Conservation (phyloP, 805 yeast species). For the Tetrapisispora nanseiensis region DNA sequence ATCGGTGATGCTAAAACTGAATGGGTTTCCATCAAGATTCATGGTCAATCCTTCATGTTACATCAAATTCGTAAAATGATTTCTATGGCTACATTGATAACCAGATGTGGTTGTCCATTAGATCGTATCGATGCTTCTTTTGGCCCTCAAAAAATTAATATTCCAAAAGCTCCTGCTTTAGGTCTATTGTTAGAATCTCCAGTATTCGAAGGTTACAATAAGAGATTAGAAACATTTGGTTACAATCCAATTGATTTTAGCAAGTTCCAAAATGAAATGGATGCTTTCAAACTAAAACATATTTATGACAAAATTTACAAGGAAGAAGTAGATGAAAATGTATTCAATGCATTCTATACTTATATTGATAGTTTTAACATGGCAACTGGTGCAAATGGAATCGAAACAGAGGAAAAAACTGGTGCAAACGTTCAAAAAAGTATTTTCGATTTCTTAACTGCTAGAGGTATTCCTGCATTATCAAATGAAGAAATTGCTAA, state of each 20-base stretch:
- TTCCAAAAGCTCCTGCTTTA: constrained; percentile 96
- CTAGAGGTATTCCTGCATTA: constrained; percentile 31
- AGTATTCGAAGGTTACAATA: constrained; percentile 78
- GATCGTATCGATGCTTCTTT: constrained; percentile 72
- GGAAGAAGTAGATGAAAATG: constrained; percentile 82
- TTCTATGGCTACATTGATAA: constrained; percentile 80
- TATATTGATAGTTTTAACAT: constrained; percentile 71
- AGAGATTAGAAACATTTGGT: constrained; percentile 61
- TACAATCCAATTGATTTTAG: constrained; percentile 65
- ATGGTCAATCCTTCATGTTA: constrained; percentile 96
- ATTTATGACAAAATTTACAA: constrained; percentile 88
- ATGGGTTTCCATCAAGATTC: constrained; percentile 92
- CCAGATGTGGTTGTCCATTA: constrained; percentile 78
- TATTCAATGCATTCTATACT: constrained; percentile 82
- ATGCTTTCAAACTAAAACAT: constrained; percentile 73
- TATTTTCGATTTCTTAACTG: constrained; percentile 35
- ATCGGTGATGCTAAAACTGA: constrained; percentile 88
- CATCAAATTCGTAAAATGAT: constrained; percentile 98
- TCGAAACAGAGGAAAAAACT: constrained; percentile 24
- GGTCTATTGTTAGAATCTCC: constrained; percentile 88
- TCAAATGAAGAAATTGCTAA: not conserved
- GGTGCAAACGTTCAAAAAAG: constrained; percentile 25
- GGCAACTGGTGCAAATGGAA: constrained; percentile 44
- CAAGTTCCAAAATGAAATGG: constrained; percentile 59
- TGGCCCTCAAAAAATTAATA: constrained; percentile 62